Conservation (phyloP, 2,329 filamentous ascomycete species). For the Thermoascus crustaceus region DNA sequence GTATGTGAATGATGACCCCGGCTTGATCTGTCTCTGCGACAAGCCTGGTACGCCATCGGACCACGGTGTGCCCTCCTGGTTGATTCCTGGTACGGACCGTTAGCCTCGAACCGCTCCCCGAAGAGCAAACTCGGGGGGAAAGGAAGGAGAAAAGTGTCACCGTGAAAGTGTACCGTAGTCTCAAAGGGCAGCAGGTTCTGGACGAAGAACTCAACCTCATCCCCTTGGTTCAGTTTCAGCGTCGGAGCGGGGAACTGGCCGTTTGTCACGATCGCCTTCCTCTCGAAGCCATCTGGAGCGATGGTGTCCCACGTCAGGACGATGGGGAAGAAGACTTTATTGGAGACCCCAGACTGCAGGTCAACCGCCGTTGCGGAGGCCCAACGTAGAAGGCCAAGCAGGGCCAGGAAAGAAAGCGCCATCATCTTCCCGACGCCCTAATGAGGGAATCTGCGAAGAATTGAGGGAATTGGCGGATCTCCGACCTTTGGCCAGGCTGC, state of each 20-base stretch:
- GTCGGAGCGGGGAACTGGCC: slow-evolving; percentile 15
- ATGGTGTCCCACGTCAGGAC: slow-evolving; percentile 12
- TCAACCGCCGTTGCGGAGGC: not conserved
- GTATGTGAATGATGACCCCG: slow-evolving; percentile 45
- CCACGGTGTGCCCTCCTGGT: slow-evolving; percentile 49
- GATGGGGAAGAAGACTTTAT: too few species aligned
- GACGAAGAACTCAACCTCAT: slow-evolving; percentile 12
- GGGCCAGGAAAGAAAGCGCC: too few species aligned
- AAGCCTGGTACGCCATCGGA: slow-evolving; percentile 54
- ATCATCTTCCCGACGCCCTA: too few species aligned
- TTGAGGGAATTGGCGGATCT: too few species aligned
- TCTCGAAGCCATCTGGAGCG: slow-evolving; percentile 17
- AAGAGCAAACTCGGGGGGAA: not conserved
- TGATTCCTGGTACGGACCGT: slow-evolving; percentile 20
- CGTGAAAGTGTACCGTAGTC: slow-evolving; percentile 18
- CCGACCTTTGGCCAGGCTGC: too few species aligned
- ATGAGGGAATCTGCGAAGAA: too few species aligned
- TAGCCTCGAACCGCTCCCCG: not conserved
- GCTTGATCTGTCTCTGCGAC: slow-evolving; percentile 45
- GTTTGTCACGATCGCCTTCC: slow-evolving; percentile 18
- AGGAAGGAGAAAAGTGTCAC: slow-evolving; percentile 5
- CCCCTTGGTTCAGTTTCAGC: slow-evolving; percentile 13
- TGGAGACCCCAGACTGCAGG: too few species aligned
- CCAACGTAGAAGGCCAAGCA: not conserved
- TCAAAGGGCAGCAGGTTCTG: slow-evolving; percentile 14